Conservation (phyloP, 2,329 filamentous ascomycete genomes). For the Paraphoma chrysanthemicola region DNA sequence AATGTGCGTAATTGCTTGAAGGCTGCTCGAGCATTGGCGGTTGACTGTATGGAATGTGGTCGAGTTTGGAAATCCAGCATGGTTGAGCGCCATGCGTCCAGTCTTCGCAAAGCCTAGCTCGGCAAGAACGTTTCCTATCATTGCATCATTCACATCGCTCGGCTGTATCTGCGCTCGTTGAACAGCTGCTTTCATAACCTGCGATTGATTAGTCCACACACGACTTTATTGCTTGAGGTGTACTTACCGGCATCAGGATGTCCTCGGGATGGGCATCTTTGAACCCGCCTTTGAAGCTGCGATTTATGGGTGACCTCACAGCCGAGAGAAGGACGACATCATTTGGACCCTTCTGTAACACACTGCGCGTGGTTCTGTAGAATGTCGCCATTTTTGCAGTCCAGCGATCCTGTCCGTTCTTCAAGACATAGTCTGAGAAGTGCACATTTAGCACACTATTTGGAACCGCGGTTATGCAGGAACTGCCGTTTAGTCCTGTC, state of each 20-base stretch:
- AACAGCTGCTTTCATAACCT: constrained; percentile 73
- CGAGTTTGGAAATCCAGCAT: constrained; percentile 91
- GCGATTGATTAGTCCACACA: constrained; percentile 60
- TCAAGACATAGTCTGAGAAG: not conserved
- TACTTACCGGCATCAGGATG: constrained; percentile 67
- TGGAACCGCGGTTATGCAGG: not conserved
- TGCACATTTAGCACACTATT: too few species aligned
- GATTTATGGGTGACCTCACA: constrained; percentile 84
- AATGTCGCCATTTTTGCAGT: constrained; percentile 33
- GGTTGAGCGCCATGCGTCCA: constrained; percentile 82
- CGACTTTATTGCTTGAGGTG: constrained; percentile 62
- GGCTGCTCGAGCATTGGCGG: constrained; percentile 95
- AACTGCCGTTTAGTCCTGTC: constrained; percentile 30
- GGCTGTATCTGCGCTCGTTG: constrained; percentile 33
- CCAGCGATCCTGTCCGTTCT: not conserved
- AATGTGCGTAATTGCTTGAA: constrained; percentile 94
- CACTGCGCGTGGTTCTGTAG: constrained; percentile 53
- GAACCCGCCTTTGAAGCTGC: constrained; percentile 88
- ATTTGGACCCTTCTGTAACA: constrained; percentile 87
- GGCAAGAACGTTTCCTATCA: constrained; percentile 75
- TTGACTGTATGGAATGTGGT: constrained; percentile 82
- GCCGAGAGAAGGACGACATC: constrained; percentile 95
- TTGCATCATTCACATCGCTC: constrained; percentile 33
- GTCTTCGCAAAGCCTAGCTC: constrained; percentile 90
- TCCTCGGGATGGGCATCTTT: constrained; percentile 93